These are phyloP conservation scores for Tuber borchii DNA, from an alignment of 495 filamentous ascomycete species.

Conservation along the genomic window DNA sequence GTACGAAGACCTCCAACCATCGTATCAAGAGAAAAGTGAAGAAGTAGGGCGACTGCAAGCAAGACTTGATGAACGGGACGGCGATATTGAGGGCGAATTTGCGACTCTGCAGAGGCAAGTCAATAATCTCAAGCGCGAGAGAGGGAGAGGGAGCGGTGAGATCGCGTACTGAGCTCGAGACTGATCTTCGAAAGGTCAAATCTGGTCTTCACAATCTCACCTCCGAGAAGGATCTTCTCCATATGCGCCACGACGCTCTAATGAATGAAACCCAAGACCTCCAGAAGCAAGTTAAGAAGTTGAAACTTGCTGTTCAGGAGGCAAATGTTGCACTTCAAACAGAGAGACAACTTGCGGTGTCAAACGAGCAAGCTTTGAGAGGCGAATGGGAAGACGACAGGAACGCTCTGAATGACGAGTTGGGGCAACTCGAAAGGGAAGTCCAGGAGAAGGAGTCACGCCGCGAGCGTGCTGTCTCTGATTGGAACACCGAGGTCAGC, in stretches of 20 bases:
- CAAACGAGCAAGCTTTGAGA: conserved; percentile 30
- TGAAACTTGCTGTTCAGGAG: conserved; percentile 47
- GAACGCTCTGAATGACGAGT: conserved; percentile 59
- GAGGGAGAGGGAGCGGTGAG: conserved; percentile 28
- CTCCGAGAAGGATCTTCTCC: conserved; percentile 66
- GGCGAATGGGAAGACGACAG: conserved; percentile 58
- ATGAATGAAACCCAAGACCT: conserved; percentile 61
- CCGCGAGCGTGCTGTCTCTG: conserved; percentile 62
- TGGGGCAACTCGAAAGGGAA: conserved; percentile 62
- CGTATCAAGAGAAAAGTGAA: conserved; percentile 50
- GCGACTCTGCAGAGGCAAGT: conserved; percentile 28
- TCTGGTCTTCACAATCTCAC: conserved; percentile 52
- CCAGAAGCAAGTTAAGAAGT: conserved; percentile 52
- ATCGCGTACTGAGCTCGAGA: conserved; percentile 34
- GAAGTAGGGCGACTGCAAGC: conserved; percentile 47
- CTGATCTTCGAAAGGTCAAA: conserved; percentile 50
- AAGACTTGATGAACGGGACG: conserved; percentile 41
- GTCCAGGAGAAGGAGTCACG: conserved; percentile 68
- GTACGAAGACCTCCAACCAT: conserved; percentile 49
- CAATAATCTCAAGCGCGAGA: conserved; percentile 31
- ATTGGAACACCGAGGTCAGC: conserved; percentile 60
- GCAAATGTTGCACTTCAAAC: conserved; percentile 45
- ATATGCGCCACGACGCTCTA: conserved; percentile 62
- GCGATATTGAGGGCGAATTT: conserved; percentile 40
- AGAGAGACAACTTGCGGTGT: conserved; percentile 29